Base-by-base conservation (phyloP, 805 yeast species). In the Suhomyces sp. region DNA sequence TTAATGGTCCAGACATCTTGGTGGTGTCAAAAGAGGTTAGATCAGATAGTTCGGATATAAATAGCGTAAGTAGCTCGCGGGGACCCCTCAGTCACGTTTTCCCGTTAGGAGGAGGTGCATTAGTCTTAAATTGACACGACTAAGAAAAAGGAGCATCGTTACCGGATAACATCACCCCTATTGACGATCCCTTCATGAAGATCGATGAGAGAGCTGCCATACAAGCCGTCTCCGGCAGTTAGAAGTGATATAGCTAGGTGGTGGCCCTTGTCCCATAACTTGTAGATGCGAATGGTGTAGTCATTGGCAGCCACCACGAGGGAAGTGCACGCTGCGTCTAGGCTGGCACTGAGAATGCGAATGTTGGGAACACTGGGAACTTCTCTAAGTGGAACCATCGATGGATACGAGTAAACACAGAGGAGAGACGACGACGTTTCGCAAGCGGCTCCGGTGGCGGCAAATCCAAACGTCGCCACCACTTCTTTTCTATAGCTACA, bases 401-500 rank as follows among this genome's bases (percentile, higher is more conserved):
- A 68, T 0, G 97, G 97, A 62, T 86, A 90, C 1, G 85, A 69
- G 65, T 82, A 90, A 0, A 86, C 82, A 0, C 80, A 69, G 1
- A 88, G 65, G n/a, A 88, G 65, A 2, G 77, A 61, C 0, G 86
- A 83, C 8, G 73, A 12, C 6, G 17, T n/a, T 13, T 7, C 36
- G 36, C 36, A 6, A 6, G n/a, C 36, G 15, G 36, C 42, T 1
- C 77, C 2, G 69, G 61, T 49, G 81, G 82, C n/a, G 8, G 90
- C 86, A 64, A 86, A 90, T 0, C 97, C 97, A 71, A 85, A 91
- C 0, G 96, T 88, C 0, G 87, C 93, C 12, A 82, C 83, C 2
- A 91, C 67, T 60, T 91, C 90, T 54, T 80, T 82, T 51, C 76
- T 74, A 26, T 76, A 75, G 13, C 67, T 70, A 1, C 93, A 86